phyloP scores from a whole-genome alignment of 1,284 basidiomycete genomes.

The Papiliotrema flavescens region DNA sequence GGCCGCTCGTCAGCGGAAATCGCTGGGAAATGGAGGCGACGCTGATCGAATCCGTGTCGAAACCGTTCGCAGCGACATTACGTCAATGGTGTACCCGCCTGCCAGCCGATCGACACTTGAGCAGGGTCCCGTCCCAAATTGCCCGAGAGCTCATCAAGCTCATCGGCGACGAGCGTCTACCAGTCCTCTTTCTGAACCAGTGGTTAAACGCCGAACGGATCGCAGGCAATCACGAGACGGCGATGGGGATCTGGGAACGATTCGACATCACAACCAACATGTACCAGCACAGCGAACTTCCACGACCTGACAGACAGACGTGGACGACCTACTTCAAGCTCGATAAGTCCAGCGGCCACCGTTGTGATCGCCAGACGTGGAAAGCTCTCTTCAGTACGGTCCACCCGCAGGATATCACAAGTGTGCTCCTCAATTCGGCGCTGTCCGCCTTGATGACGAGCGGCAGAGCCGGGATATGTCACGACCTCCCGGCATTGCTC shows the following conservation, averaged over 20 bases:
- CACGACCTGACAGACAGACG: background rate
- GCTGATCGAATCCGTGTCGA: background rate
- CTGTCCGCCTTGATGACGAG: background rate
- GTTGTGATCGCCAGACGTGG: background rate
- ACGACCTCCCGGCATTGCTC: slow-evolving; percentile 5
- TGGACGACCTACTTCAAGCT: slow-evolving; percentile 2
- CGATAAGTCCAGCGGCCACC: background rate
- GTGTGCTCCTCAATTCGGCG: background rate
- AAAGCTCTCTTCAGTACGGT: background rate
- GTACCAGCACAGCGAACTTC: background rate
- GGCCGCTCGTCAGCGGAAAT: too few relatives aligned
- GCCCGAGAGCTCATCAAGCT: slow-evolving; percentile 16
- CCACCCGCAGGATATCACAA: background rate
- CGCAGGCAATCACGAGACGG: slow-evolving; percentile 9
- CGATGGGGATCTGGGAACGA: slow-evolving; percentile 11
- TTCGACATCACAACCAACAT: slow-evolving; percentile 3
- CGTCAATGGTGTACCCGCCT: background rate
- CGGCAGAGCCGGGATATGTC: background rate
- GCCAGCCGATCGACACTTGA: too few relatives aligned
- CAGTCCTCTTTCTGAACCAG: slow-evolving; percentile 15
- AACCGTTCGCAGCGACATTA: background rate
- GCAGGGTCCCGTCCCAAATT: background rate
- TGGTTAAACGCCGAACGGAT: slow-evolving; percentile 28
- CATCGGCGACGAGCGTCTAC: slow-evolving; percentile 7
- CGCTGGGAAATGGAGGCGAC: too few relatives aligned